Conservation (phyloP, 2,329 filamentous ascomycete species). For the Trichophyton equinum region DNA sequence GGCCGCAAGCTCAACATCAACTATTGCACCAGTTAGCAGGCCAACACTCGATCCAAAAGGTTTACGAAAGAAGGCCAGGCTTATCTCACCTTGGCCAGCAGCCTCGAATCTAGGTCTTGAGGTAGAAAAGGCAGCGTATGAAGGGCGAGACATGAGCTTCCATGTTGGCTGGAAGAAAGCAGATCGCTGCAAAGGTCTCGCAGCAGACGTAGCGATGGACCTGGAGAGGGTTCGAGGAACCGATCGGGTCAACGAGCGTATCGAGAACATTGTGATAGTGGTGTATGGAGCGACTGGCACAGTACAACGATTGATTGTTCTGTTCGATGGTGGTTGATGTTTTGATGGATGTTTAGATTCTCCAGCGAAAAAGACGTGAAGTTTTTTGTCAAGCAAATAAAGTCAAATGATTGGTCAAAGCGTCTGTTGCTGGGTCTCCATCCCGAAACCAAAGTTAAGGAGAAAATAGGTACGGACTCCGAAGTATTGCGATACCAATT, state of each 20-base stretch:
- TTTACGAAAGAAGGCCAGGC: background rate
- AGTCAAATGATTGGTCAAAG: too few relatives aligned
- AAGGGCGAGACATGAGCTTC: slow-evolving; percentile 32
- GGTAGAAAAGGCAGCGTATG: slow-evolving; percentile 38
- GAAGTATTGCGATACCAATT: too few relatives aligned
- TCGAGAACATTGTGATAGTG: slow-evolving; percentile 51
- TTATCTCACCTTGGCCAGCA: slow-evolving; percentile 34
- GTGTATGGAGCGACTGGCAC: background rate
- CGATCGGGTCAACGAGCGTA: slow-evolving; percentile 53
- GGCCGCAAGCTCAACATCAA: slow-evolving; percentile 66
- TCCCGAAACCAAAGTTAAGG: too few relatives aligned
- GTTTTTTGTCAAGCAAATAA: background rate
- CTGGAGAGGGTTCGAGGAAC: slow-evolving; percentile 53
- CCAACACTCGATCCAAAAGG: background rate
- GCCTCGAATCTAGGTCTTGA: slow-evolving; percentile 31
- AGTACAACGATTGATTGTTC: background rate
- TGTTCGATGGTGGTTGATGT: background rate
- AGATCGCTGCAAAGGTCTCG: slow-evolving; percentile 37
- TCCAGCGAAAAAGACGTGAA: background rate
- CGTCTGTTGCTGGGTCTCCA: too few relatives aligned
- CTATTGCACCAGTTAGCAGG: slow-evolving; percentile 21
- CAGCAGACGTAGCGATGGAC: slow-evolving; percentile 39
- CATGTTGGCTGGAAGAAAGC: slow-evolving; percentile 39
- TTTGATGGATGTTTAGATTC: background rate
- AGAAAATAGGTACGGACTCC: too few relatives aligned